A percentile compares a stretch with the other conserved stretches of the same genome.
Evolutionary conservation across 768 basidiomycete genomes (phyloP).

Genomic region (Boletus rubropictus): DNA sequence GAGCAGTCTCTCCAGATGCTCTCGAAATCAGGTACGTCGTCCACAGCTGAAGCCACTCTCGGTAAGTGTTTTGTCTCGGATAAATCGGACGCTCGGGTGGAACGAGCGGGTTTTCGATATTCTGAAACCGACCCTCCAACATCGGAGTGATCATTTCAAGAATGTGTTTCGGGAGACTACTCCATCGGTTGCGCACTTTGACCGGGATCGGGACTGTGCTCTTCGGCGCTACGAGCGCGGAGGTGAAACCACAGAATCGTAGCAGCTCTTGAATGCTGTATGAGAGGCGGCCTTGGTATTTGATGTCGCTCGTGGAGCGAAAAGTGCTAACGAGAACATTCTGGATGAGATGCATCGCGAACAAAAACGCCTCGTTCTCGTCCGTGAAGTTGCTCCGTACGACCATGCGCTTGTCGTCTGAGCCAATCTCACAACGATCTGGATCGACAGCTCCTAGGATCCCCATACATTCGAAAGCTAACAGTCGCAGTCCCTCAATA

Average conservation of each 20-base stretch:
- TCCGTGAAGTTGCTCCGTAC: slow-evolving; percentile 78
- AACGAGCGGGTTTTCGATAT: slow-evolving; percentile 39
- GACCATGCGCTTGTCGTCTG: slow-evolving; percentile 58
- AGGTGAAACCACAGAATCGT: slow-evolving; percentile 79
- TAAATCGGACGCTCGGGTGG: slow-evolving; percentile 70
- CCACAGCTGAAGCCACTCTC: slow-evolving; percentile 96
- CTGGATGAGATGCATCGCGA: slow-evolving; percentile 81
- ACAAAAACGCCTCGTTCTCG: slow-evolving; percentile 65
- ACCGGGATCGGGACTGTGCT: slow-evolving; percentile 47
- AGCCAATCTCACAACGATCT: slow-evolving; percentile 73
- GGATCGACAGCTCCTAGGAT: slow-evolving; percentile 92
- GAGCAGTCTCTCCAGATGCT: slow-evolving; percentile 52
- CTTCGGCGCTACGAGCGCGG: slow-evolving; percentile 58
- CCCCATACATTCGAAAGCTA: slow-evolving; percentile 88
- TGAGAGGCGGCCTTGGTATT: slow-evolving; percentile 83
- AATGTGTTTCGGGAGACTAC: slow-evolving; percentile 70
- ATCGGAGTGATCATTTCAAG: slow-evolving; percentile 83
- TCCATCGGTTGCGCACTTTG: slow-evolving; percentile 75
- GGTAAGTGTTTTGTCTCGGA: slow-evolving; percentile 67
- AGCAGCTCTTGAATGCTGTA: slow-evolving; percentile 90
- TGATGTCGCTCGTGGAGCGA: slow-evolving; percentile 89
- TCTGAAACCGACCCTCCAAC: slow-evolving; percentile 60
- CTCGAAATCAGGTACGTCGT: slow-evolving; percentile 71
- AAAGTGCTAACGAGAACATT: slow-evolving; percentile 86
- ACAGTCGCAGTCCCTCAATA: slow-evolving; percentile 55